Percentiles rank a stretch among this genome's conserved stretches.
Evolutionary conservation across 192 early-diverging fungal species (phyloP).

Genomic region (Coemansia guatemalensis): DNA sequence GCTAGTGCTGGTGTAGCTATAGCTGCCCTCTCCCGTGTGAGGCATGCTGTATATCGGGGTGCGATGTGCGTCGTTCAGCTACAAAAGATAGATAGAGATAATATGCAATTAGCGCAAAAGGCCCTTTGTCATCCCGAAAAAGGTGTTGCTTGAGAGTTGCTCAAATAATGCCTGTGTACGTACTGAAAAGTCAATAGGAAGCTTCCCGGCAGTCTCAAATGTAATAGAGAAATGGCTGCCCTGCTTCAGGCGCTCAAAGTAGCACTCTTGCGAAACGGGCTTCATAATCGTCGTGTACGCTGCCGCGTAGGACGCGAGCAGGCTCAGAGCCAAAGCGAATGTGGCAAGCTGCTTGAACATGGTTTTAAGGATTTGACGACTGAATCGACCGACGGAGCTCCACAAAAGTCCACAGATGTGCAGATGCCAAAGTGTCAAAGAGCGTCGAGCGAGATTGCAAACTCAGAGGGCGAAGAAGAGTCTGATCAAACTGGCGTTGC

Average conservation of each 20-base stretch:
- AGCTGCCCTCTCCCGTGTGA: constrained; percentile 45
- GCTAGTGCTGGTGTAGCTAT: constrained; percentile 31
- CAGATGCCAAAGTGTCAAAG: constrained; percentile 5
- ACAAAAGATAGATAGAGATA: neutral
- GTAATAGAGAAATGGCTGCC: constrained; percentile 47
- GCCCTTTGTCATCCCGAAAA: neutral
- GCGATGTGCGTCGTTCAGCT: constrained; percentile 38
- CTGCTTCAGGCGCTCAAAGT: constrained; percentile 49
- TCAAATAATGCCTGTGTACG: constrained; percentile 1
- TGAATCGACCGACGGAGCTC: neutral
- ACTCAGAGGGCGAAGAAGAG: too few species aligned
- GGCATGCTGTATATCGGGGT: constrained; percentile 40
- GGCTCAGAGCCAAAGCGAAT: constrained; percentile 20
- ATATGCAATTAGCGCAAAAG: neutral
- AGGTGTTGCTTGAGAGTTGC: neutral
- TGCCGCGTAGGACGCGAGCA: constrained; percentile 33
- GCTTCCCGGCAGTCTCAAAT: constrained; percentile 50
- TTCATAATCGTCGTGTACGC: constrained; percentile 53
- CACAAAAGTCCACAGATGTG: constrained; percentile 6
- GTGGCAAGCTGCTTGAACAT: constrained; percentile 38
- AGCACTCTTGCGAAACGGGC: constrained; percentile 46
- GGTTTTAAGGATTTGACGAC: neutral
- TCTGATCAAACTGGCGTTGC: too few species aligned
- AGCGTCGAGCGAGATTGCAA: neutral
- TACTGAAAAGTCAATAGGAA: constrained; percentile 44